A percentile compares a stretch with the other conserved stretches of the same genome.
phyloP scores from a whole-genome alignment of 2,329 filamentous ascomycete genomes.

The Phaeosphaeriaceae sp. region DNA sequence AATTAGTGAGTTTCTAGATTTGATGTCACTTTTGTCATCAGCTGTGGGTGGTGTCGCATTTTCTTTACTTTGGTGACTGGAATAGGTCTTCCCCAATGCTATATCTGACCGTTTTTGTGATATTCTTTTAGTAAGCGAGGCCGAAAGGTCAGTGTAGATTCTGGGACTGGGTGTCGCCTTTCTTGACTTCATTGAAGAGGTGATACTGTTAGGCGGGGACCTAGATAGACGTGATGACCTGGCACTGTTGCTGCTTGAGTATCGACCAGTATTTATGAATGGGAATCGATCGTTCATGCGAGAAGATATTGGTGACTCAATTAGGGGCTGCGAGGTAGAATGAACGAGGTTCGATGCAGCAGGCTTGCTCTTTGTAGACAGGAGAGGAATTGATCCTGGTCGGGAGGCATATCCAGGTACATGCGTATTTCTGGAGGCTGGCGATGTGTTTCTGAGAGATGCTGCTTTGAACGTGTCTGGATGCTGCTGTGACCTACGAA shows the following conservation, averaged over 20 bases:
- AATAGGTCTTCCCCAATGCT: conserved; percentile 9
- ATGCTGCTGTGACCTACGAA: conserved; percentile 3
- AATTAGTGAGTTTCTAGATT: conserved; percentile 1
- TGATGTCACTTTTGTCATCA: conserved; percentile 1
- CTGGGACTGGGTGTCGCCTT: conserved; percentile 19
- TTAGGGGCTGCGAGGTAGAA: conserved; percentile 9
- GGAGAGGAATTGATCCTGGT: background rate
- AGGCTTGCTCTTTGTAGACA: background rate
- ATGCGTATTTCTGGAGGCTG: background rate
- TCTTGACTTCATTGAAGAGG: conserved; percentile 14
- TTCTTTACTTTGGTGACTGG: conserved; percentile 26
- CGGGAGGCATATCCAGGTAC: background rate
- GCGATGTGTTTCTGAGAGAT: background rate
- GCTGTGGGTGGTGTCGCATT: conserved; percentile 24
- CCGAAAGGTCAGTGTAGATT: conserved; percentile 29
- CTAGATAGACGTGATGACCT: conserved; percentile 21
- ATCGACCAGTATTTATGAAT: conserved; percentile 45
- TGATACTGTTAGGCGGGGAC: conserved; percentile 20
- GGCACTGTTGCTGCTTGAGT: conserved; percentile 36
- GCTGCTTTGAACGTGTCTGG: conserved; percentile 7
- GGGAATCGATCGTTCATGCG: conserved; percentile 56
- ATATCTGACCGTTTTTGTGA: conserved; percentile 11
- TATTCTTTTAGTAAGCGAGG: conserved; percentile 10
- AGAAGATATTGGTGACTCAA: conserved; percentile 34
- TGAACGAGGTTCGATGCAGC: conserved; percentile 12